Evolutionary conservation across 441 rosid genomes (phyloP).

Genomic region (Pelargonium citronellum): DNA sequence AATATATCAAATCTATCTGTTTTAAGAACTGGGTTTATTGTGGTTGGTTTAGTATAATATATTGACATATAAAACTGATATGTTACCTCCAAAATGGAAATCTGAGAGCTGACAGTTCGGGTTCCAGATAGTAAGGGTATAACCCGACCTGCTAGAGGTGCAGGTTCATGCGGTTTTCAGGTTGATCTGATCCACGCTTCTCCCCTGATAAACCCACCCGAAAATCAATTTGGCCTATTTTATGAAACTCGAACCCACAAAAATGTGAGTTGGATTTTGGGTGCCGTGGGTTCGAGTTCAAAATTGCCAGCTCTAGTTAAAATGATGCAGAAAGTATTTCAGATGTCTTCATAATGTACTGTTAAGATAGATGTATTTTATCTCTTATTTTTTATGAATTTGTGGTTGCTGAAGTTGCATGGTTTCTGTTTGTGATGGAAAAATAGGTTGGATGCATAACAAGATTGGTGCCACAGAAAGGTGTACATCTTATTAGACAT

Average conservation of each 20-base stretch:
- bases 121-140: too few species aligned
- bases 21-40: background rate
- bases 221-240: too few species aligned
- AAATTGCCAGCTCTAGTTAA: too few species aligned
- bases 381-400: background rate
- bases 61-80: background rate
- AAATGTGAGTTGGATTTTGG: too few species aligned
- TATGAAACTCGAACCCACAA: too few species aligned
- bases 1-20: background rate
- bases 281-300: too few species aligned
- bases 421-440: background rate
- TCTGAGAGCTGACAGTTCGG: too few species aligned
- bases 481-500: conserved; percentile 91
- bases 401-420: conserved; percentile 8
- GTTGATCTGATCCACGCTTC: too few species aligned
- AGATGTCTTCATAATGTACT: background rate
- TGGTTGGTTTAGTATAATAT: background rate
- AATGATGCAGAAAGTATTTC: background rate
- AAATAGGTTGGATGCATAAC: conserved; percentile 89
- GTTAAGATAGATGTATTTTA: background rate
- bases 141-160: too few species aligned
- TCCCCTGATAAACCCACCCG: too few species aligned
- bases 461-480: conserved; percentile 93
- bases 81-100: background rate
- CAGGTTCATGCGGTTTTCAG: too few species aligned